phyloP scores from a whole-genome alignment of 352 stramenopile genomes.

The Phytophthora syringae region DNA sequence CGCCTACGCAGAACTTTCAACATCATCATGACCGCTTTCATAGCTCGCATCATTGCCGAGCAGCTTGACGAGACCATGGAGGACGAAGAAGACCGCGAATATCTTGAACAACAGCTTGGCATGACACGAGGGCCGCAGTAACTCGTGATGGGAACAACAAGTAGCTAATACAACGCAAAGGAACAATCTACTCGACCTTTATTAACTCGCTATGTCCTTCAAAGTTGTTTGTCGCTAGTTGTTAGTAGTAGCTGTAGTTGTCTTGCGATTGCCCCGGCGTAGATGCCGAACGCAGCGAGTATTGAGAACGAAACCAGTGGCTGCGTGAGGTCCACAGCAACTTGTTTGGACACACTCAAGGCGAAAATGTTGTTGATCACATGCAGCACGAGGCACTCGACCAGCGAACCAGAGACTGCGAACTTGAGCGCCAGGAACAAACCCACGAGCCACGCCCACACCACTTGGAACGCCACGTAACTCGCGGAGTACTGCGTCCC shows the following conservation, averaged over 20 bases:
- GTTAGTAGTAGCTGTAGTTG: slow-evolving; percentile 25
- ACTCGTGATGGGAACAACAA: neutral
- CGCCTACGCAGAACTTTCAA: slow-evolving; percentile 68
- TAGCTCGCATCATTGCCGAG: slow-evolving; percentile 71
- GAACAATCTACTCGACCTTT: slow-evolving; percentile 11
- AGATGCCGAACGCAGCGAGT: slow-evolving; percentile 13
- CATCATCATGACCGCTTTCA: slow-evolving; percentile 68
- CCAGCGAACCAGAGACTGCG: slow-evolving; percentile 44
- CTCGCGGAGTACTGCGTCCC: slow-evolving; percentile 28
- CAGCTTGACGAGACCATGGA: slow-evolving; percentile 75
- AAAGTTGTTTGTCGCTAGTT: slow-evolving; percentile 10
- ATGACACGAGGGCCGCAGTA: slow-evolving; percentile 29
- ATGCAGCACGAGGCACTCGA: slow-evolving; percentile 67
- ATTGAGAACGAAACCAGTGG: slow-evolving; percentile 7
- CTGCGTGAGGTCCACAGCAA: slow-evolving; percentile 16
- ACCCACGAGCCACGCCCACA: slow-evolving; percentile 53
- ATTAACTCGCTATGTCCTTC: slow-evolving; percentile 3
- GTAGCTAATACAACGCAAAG: neutral
- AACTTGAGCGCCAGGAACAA: slow-evolving; percentile 51
- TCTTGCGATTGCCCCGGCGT: slow-evolving; percentile 23
- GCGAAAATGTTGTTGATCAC: slow-evolving; percentile 67
- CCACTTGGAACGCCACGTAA: slow-evolving; percentile 51
- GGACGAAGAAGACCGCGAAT: slow-evolving; percentile 67
- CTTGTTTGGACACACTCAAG: slow-evolving; percentile 27
- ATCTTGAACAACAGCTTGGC: slow-evolving; percentile 47